Conservation (phyloP, 306 rosid species). For the Cicer judaicum region DNA sequence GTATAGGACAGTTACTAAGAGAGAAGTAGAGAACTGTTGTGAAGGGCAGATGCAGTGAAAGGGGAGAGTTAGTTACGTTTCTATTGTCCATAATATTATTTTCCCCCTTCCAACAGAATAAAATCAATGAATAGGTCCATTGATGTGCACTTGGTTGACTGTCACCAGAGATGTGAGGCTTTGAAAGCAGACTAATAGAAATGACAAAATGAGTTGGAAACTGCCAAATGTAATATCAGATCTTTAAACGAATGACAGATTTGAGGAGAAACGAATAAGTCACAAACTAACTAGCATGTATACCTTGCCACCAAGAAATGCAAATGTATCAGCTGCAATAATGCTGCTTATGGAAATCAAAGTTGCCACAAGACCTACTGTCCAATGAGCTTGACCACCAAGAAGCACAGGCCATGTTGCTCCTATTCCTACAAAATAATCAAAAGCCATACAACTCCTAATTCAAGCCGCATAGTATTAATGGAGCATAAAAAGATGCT, state of each 20-base stretch:
- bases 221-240: slow-evolving; percentile 35
- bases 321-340: slow-evolving; percentile 94
- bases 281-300: slow-evolving; percentile 39
- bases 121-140: slow-evolving; percentile 6
- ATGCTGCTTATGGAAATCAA: slow-evolving; percentile 80
- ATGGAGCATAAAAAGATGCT: neutral
- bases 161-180: neutral
- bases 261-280: slow-evolving; percentile 21
- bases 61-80: neutral
- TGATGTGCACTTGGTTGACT: slow-evolving; percentile 10
- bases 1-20: neutral
- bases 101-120: slow-evolving; percentile 8
- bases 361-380: slow-evolving; percentile 96
- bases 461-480: slow-evolving; percentile 26
- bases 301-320: slow-evolving; percentile 97
- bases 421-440: slow-evolving; percentile 52
- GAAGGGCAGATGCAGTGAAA: neutral
- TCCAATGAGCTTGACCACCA: slow-evolving; percentile 82
- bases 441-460: slow-evolving; percentile 31
- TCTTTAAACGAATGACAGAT: slow-evolving; percentile 19
- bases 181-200: neutral
- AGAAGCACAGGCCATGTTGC: slow-evolving; percentile 59
- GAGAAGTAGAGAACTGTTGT: neutral
- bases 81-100: slow-evolving; percentile 13
- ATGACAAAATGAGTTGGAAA: neutral